phyloP scores from a whole-genome alignment of 768 basidiomycete species.

The Suillus tomentosus region DNA sequence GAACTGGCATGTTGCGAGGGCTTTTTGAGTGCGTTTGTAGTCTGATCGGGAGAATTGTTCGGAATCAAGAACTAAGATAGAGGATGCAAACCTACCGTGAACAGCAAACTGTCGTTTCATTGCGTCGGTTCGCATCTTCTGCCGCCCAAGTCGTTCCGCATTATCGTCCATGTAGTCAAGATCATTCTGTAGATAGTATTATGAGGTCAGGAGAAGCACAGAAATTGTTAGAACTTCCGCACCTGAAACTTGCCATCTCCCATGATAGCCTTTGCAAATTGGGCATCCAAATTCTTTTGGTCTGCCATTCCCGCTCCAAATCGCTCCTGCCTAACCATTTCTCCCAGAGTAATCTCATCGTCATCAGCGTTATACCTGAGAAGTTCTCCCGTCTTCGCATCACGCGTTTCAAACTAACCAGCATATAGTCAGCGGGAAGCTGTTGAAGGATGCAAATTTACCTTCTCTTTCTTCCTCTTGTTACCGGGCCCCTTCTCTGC shows the following conservation, averaged over 20 bases:
- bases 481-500: conserved; percentile 59
- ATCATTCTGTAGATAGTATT: conserved; percentile 55
- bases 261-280: conserved; percentile 87
- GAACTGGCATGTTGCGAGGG: conserved; percentile 79
- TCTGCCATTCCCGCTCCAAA: conserved; percentile 88
- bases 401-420: conserved; percentile 79
- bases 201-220: background rate
- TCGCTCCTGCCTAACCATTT: conserved; percentile 90
- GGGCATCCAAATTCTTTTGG: conserved; percentile 89
- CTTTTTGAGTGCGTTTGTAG: conserved; percentile 93
- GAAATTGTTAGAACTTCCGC: conserved; percentile 18
- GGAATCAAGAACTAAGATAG: conserved; percentile 8
- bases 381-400: conserved; percentile 87
- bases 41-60: conserved; percentile 49
- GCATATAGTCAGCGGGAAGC: conserved; percentile 1
- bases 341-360: conserved; percentile 81
- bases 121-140: conserved; percentile 95
- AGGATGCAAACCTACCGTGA: conserved; percentile 57
- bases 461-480: conserved; percentile 77
- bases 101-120: conserved; percentile 98
- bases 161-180: conserved; percentile 97
- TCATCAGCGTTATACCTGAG: conserved; percentile 91
- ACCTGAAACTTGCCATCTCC: conserved; percentile 88
- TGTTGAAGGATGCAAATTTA: conserved; percentile 22
- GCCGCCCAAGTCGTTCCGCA: conserved; percentile 86